Conservation (phyloP, 495 filamentous ascomycete genomes). For the Lineolata rhizophorae region DNA sequence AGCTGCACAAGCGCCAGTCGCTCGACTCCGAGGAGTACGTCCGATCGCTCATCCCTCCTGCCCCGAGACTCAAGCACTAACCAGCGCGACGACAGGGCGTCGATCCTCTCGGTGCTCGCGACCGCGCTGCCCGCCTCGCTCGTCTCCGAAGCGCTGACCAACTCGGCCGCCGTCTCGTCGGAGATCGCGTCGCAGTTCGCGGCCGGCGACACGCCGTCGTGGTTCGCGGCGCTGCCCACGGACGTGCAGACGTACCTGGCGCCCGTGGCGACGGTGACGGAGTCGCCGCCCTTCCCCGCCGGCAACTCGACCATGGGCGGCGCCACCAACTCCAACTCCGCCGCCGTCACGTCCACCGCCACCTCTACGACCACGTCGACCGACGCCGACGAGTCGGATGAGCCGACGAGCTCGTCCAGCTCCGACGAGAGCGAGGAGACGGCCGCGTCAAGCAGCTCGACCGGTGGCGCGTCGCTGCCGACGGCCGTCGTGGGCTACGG, state of each 20-base stretch:
- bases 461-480: conserved; percentile 12
- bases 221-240: conserved; percentile 11
- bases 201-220: conserved; percentile 7
- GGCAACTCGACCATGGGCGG: neutral
- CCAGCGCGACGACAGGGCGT: neutral
- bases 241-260: conserved; percentile 12
- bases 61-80: neutral
- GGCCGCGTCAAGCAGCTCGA: conserved; percentile 7
- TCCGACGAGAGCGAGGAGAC: neutral
- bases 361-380: neutral
- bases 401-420: conserved; percentile 4
- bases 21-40: neutral
- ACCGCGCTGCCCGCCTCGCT: conserved; percentile 8
- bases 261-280: conserved; percentile 2
- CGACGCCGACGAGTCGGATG: neutral
- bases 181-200: conserved; percentile 5
- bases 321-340: neutral
- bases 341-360: conserved; percentile 3
- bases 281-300: conserved; percentile 2
- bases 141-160: conserved; percentile 3
- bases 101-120: conserved; percentile 2
- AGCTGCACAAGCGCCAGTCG: neutral
- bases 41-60: neutral
- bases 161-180: conserved; percentile 5
- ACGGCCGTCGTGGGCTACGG: conserved; percentile 16